Base-by-base conservation (phyloP, 441 rosid species). In the Viola pubescens region DNA sequence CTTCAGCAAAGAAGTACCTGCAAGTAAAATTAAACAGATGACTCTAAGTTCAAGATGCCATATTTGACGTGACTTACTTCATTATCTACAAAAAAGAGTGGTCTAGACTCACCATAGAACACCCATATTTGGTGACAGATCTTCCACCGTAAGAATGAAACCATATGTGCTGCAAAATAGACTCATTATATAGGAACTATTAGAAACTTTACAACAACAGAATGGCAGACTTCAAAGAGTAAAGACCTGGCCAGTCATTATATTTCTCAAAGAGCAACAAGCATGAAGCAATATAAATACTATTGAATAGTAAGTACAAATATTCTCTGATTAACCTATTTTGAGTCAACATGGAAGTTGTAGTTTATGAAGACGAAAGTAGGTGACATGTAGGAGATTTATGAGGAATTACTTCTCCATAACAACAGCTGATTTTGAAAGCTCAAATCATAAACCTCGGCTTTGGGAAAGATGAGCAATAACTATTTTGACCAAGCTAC, bases 1-100 rank as follows among this genome's bases (percentile, higher is more conserved):
- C 99, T 84, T 94, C 97, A 0, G 97, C 99, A 72, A 88, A 94
- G 87, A 94, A 90, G 81, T 94, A 90, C 97, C 97, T 88, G 87
- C 79, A 59, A 61, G 19, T 64, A 62, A 62, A 54, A 78, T 59
- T 50, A 66, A 34, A 58, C n/a, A 56, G 37, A 60, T 60, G 37
- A 56, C 42, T 37, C 8, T 50, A 52, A 59, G 58, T 59, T 12
- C 42, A 37, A 67, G 11, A 49, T 40, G 16, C 46, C 50, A 37
- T 4, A 34, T 40, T 47, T 38, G 10, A 6, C 50, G 57, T 53
- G 19, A 62, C 60, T 59, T 55, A 60, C n/a, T 50, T 48, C 64
- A 53, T 10, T 37, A 51, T 39, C 19, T 4, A 56, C 9, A 60
- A 44, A 49, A 39, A 49, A 48, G n/a, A 57, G 40, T 56, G 58